phyloP scores from a whole-genome alignment of 495 filamentous ascomycete species.

The Daldinia vernicosa region DNA sequence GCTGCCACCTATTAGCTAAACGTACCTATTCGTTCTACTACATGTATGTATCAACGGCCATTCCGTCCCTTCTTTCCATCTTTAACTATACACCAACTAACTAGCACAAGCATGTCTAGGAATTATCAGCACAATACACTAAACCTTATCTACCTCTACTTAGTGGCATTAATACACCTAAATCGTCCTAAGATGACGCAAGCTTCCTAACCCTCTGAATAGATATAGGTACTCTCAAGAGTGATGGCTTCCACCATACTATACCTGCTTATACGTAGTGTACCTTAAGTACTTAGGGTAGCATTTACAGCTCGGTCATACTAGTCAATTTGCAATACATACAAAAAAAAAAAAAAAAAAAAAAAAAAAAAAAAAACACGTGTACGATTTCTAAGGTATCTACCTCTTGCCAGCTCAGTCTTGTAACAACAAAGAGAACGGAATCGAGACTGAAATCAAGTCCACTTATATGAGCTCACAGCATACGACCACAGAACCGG shows the following conservation, averaged over 20 bases:
- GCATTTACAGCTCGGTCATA: conserved; percentile 3
- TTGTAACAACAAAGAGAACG: conserved; percentile 1
- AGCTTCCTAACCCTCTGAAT: conserved; percentile 6
- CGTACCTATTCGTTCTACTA: background rate
- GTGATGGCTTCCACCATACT: background rate
- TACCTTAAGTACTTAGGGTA: background rate
- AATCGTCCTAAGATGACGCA: conserved; percentile 34
- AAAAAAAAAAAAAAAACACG: background rate
- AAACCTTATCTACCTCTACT: conserved; percentile 3
- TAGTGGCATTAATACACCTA: conserved; percentile 15
- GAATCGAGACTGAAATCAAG: conserved; percentile 1
- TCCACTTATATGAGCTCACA: conserved; percentile 15
- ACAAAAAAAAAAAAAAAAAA: no score
- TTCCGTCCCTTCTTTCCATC: background rate
- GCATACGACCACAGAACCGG: conserved; percentile 2
- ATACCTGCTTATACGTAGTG: background rate
- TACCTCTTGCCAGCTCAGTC: conserved; percentile 4
- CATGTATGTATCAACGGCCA: background rate
- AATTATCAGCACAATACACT: conserved; percentile 2
- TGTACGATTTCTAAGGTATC: background rate
- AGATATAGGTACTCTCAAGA: background rate
- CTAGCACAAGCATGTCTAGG: background rate
- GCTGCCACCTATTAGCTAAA: conserved; percentile 3
- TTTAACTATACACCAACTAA: background rate
- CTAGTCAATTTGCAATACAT: conserved; percentile 1